Base-by-base conservation (phyloP, 169 alveolate species). In the Eimeria zaria region DNA sequence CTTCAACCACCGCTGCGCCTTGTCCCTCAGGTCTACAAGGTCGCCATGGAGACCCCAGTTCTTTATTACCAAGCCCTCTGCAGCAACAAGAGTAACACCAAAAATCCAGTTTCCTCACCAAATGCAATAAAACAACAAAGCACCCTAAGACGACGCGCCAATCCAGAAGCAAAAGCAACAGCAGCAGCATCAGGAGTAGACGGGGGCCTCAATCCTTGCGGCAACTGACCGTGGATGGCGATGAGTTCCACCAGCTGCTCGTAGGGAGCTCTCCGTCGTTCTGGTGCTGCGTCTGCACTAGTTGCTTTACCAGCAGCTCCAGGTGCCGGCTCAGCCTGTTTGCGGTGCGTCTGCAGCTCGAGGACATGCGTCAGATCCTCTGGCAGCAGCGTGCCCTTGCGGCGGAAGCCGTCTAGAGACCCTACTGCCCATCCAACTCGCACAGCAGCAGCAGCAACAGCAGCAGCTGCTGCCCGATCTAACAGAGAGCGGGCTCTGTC, bases 1-100 rank as follows among this genome's bases (percentile, higher is more conserved):
- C 96, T 93, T 93, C 92, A 93, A 80, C 96, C 96, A 93, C n/a
- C 96, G 92, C 85, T 58, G 91, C 3, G 96, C 96, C 89, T 93
- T 93, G 88, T 93, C 96, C 33, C 94, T 58, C 69, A 81, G 67
- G 64, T 93, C 96, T 71, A 80, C 93, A n/a, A 93, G 89, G 76
- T 93, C 96, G 33, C 81, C 91, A 30, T 93, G 96, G 1, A 93
- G 94, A 11, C 93, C 76, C 96, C 96, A 93, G 81, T 93, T 93
- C 94, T 93, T 93, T 36, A 93, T 93, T 36, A 93, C 96, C 20
- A 93, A 69, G 1, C 88, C 62, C 60, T 93, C 96, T 93, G 89
- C 89, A 60, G 30, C 80, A 60, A 36, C 64, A 85, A 67, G 48
- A 55, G 30, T 62, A 64, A 16, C 73, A 44, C 46, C 9, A 14